These are phyloP conservation scores for Cokeromyces recurvatus DNA, from an alignment of 371 early-diverging fungal genomes.

Conservation along the genomic window DNA sequence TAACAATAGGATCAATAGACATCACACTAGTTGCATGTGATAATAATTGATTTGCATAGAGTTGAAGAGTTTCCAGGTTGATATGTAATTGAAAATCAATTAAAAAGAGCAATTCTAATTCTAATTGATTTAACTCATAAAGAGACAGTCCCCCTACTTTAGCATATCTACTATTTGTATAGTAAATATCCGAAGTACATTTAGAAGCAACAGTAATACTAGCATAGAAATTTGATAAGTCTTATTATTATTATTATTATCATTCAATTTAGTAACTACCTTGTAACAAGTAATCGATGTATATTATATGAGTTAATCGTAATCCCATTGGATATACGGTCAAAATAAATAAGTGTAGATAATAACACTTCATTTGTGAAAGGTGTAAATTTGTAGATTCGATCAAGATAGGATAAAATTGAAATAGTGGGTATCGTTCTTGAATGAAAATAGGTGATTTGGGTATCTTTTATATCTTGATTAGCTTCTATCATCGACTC, in stretches of 20 bases:
- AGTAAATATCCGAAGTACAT: slow-evolving; percentile 77
- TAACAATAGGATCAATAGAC: too few species aligned
- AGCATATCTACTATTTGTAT: slow-evolving; percentile 68
- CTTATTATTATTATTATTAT: not conserved
- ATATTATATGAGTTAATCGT: slow-evolving; percentile 70
- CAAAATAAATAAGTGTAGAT: slow-evolving; percentile 77
- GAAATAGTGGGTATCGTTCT: slow-evolving; percentile 70
- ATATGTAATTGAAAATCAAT: slow-evolving; percentile 72
- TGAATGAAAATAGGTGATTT: slow-evolving; percentile 73
- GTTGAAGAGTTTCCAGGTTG: slow-evolving; percentile 55
- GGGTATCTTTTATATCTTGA: slow-evolving; percentile 46
- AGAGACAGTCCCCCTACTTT: slow-evolving; percentile 79
- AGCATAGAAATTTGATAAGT: not conserved
- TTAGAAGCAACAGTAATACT: slow-evolving; percentile 73
- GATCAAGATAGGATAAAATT: slow-evolving; percentile 55
- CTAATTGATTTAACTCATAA: slow-evolving; percentile 78
- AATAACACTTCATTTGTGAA: slow-evolving; percentile 70
- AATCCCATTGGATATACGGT: slow-evolving; percentile 57
- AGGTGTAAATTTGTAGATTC: slow-evolving; percentile 71
- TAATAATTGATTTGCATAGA: slow-evolving; percentile 53
- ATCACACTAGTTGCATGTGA: too few species aligned
- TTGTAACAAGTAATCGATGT: slow-evolving; percentile 71
- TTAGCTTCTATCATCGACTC: slow-evolving; percentile 52
- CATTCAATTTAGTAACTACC: slow-evolving; percentile 5
- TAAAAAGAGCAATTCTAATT: slow-evolving; percentile 78